Evolutionary conservation across 352 stramenopile genomes (phyloP).

Genomic region (Pythium folliculosum): DNA sequence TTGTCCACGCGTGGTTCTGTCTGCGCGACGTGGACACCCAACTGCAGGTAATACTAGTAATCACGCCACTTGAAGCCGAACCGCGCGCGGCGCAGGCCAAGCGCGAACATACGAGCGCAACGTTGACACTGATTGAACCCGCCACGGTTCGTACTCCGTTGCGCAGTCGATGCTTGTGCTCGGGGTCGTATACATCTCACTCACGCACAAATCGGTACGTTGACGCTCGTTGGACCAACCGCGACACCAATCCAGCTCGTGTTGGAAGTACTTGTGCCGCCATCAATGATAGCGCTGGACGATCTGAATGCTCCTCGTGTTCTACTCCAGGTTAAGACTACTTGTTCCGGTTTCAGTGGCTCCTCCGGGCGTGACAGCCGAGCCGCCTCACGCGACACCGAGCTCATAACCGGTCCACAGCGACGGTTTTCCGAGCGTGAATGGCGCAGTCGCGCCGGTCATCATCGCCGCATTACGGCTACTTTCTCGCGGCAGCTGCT

Average conservation of each 20-base stretch:
- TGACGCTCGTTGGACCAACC: too few relatives aligned
- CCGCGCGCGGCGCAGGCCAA: background rate
- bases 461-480: too few relatives aligned
- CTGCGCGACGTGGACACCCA: background rate
- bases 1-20: background rate
- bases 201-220: background rate
- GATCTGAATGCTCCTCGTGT: background rate
- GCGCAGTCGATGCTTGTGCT: background rate
- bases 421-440: too few relatives aligned
- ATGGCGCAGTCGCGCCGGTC: too few relatives aligned
- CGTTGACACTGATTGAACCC: conserved; percentile 1
- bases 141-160: background rate
- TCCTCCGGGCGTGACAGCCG: background rate
- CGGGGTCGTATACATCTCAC: background rate
- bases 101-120: too few relatives aligned
- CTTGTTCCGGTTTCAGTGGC: background rate
- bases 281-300: too few relatives aligned
- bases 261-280: too few relatives aligned
- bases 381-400: too few relatives aligned
- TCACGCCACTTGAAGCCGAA: background rate
- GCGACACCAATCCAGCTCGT: too few relatives aligned
- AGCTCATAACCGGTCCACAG: background rate
- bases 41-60: background rate
- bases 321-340: background rate
- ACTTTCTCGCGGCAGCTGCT: too few relatives aligned